A percentile compares a stretch with the other conserved stretches of the same genome.
Evolutionary conservation across 495 filamentous ascomycete genomes (phyloP).

Genomic region (Choiromyces venosus): DNA sequence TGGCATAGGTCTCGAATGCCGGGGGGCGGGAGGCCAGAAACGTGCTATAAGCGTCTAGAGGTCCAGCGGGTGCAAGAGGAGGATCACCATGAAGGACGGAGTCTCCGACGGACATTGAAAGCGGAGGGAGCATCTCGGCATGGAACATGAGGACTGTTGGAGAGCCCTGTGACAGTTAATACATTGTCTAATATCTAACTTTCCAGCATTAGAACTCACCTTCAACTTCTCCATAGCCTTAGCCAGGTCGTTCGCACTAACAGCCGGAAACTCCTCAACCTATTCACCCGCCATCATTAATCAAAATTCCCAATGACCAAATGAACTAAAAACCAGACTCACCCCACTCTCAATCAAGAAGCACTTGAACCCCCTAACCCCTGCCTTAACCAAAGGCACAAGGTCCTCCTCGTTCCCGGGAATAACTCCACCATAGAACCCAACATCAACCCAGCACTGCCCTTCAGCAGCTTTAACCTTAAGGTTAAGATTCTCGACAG

Average conservation of each 20-base stretch:
- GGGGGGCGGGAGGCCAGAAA: slow-evolving; percentile 89
- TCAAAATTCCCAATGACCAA: background rate
- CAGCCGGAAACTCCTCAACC: slow-evolving; percentile 94
- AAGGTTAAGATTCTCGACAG: slow-evolving; percentile 69
- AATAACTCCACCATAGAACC: slow-evolving; percentile 94
- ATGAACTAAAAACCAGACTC: slow-evolving; percentile 44
- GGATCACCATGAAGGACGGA: slow-evolving; percentile 65
- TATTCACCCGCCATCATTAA: slow-evolving; percentile 37
- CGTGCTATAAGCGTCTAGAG: slow-evolving; percentile 74
- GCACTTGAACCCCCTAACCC: slow-evolving; percentile 94
- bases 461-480: slow-evolving; percentile 80
- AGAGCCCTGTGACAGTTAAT: background rate
- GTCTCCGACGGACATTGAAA: slow-evolving; percentile 74
- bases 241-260: slow-evolving; percentile 70
- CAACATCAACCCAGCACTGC: slow-evolving; percentile 97
- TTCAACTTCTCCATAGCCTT: slow-evolving; percentile 73
- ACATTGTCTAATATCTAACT: background rate
- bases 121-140: slow-evolving; percentile 93
- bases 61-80: slow-evolving; percentile 67
- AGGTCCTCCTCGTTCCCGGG: slow-evolving; percentile 81
- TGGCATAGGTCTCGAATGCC: slow-evolving; percentile 84
- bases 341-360: slow-evolving; percentile 96
- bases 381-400: slow-evolving; percentile 70
- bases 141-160: slow-evolving; percentile 97
- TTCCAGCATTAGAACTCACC: slow-evolving; percentile 43